These are phyloP conservation scores for Ustilago trichophora DNA, from an alignment of 1,284 basidiomycete species.

Conservation along the genomic window DNA sequence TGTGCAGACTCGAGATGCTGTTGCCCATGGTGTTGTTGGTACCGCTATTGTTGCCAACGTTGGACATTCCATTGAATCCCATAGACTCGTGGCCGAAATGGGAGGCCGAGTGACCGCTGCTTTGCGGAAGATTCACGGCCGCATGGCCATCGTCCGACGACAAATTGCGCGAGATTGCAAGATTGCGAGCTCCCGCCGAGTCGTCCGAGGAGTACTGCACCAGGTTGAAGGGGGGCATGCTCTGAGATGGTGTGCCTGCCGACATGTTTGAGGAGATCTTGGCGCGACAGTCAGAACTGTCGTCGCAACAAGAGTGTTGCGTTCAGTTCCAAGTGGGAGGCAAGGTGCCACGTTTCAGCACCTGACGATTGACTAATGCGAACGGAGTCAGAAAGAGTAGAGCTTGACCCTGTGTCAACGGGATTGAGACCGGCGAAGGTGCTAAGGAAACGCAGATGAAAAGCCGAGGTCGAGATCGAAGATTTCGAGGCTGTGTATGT, in stretches of 20 bases:
- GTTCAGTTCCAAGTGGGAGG: background rate
- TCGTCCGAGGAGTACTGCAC: slow-evolving; percentile 27
- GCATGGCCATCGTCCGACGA: slow-evolving; percentile 31
- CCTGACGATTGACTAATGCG: background rate
- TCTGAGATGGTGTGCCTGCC: slow-evolving; percentile 14
- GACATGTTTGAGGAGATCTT: slow-evolving; percentile 9
- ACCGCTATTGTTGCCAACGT: background rate
- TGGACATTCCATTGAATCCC: slow-evolving; percentile 6
- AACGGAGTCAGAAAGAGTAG: background rate
- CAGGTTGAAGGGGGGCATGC: slow-evolving; percentile 26
- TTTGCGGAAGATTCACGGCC: slow-evolving; percentile 28
- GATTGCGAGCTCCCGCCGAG: slow-evolving; percentile 6
- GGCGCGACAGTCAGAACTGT: slow-evolving; percentile 17
- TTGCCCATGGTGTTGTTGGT: slow-evolving; percentile 23
- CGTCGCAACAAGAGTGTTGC: slow-evolving; percentile 1
- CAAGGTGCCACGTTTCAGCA: slow-evolving; percentile 13
- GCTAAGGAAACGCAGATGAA: background rate
- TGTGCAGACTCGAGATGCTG: slow-evolving; percentile 28
- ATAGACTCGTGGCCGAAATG: slow-evolving; percentile 15
- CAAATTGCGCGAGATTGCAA: slow-evolving; percentile 11
- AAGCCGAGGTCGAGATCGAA: too few species aligned
- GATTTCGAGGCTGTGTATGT: too few species aligned
- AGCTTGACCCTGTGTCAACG: too few species aligned
- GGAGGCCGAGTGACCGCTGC: background rate
- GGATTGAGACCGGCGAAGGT: too few species aligned